Conservation (phyloP, 2,329 filamentous ascomycete genomes). For the Diplodia sapinea region DNA sequence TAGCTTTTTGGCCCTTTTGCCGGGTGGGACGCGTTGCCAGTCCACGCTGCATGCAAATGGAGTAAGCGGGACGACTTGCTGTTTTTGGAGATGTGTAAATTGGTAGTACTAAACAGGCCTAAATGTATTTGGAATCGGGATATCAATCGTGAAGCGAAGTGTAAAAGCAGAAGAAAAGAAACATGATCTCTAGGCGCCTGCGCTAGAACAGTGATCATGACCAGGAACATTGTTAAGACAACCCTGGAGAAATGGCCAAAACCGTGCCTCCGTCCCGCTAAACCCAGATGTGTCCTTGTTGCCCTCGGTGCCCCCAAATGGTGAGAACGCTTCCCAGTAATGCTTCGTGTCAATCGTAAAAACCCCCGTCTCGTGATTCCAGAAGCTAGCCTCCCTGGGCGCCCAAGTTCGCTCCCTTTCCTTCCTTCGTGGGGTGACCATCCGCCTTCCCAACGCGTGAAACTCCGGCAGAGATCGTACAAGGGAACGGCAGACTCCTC, state of each 20-base stretch:
- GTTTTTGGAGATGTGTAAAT: neutral
- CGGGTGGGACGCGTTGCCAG: too few relatives aligned
- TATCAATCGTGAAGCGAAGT: conserved; percentile 17
- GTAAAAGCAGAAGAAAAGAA: neutral
- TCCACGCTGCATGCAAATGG: neutral
- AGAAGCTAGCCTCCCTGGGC: neutral
- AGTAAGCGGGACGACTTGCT: neutral
- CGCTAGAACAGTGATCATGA: conserved; percentile 7
- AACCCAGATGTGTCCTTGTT: conserved; percentile 7
- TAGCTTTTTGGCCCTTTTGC: neutral
- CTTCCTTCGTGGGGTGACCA: conserved; percentile 1
- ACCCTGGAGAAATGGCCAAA: neutral
- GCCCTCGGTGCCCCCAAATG: neutral
- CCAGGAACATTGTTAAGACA: neutral
- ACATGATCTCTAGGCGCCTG: conserved; percentile 20
- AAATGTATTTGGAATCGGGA: conserved; percentile 18
- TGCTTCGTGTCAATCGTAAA: conserved; percentile 21
- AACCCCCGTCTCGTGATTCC: conserved; percentile 11
- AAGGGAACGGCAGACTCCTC: conserved; percentile 12
- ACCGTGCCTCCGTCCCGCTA: neutral
- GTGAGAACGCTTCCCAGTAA: conserved; percentile 3
- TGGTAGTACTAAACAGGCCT: neutral
- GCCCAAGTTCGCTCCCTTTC: neutral
- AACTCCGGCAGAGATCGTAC: conserved; percentile 18
- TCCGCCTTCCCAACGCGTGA: conserved; percentile 11